Evolutionary conservation across 1,139 yeast genomes (phyloP).

Genomic region (Yamadazyma aaseri): DNA sequence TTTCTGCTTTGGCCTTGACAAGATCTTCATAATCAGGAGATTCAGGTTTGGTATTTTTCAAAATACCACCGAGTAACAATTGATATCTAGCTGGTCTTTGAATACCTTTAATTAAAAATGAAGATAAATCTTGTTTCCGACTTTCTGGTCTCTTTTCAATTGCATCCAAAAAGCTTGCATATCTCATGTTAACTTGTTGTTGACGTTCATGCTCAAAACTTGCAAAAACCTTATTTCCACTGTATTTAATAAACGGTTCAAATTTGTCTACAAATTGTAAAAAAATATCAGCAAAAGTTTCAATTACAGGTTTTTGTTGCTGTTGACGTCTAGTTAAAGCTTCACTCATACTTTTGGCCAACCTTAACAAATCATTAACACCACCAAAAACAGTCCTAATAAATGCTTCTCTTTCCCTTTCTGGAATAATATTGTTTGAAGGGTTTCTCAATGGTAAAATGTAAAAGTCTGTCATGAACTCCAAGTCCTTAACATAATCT

Average conservation of each 20-base stretch:
- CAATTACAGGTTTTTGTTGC: conserved; percentile 75
- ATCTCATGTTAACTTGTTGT: conserved; percentile 82
- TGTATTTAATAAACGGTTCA: conserved; percentile 89
- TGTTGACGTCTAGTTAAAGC: conserved; percentile 89
- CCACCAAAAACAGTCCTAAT: conserved; percentile 91
- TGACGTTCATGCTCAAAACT: conserved; percentile 95
- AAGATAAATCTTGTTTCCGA: conserved; percentile 85
- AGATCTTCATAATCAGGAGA: conserved; percentile 74
- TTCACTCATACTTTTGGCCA: conserved; percentile 83
- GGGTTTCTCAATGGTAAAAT: conserved; percentile 83
- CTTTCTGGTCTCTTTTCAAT: conserved; percentile 88
- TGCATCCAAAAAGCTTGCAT: conserved; percentile 90
- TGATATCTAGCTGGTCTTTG: conserved; percentile 96
- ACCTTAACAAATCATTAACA: conserved; percentile 80
- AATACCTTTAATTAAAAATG: conserved; percentile 92
- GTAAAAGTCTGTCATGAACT: conserved; percentile 90
- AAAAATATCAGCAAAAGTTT: conserved; percentile 83
- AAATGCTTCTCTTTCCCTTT: conserved; percentile 84
- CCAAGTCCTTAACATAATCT: conserved; percentile 92
- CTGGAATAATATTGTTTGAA: conserved; percentile 78
- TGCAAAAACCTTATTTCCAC: conserved; percentile 96
- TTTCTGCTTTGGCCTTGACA: conserved; percentile 69
- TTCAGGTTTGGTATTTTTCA: conserved; percentile 75
- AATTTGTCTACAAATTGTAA: conserved; percentile 81
- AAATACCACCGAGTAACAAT: conserved; percentile 74